Evolutionary conservation across 768 basidiomycete genomes (phyloP), one percentile per base, ranked within the genome.

Genomic region (Nidularia sp.): DNA sequence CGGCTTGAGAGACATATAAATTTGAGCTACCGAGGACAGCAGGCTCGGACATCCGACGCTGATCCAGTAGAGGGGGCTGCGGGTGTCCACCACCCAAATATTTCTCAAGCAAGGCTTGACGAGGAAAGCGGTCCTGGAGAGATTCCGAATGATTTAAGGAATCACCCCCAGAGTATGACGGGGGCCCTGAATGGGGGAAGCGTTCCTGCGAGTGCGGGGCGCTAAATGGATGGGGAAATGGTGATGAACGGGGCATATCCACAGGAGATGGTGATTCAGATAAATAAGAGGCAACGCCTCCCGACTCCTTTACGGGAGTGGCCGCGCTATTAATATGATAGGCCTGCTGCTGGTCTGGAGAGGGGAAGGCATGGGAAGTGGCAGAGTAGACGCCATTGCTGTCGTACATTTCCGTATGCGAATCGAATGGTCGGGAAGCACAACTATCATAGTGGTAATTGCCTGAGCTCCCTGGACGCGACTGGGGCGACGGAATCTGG

Each of bases 1-100:
- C 50, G 51, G 70, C 50, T 43, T 71, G 61, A 48, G 67, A 55
- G 41, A 70, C 57, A 61, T 80, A 73, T 49, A 74, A 56, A 63
- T 71, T 72, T 58, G 71, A 60, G 47, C 61, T 60, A 48, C 64
- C 61, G 54, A 77, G 72, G 55, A 79, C 70, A 50, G 80, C 69
- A 45, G 85, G 83, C 63, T 86, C 84, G 61, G 85, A 86, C 81
- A 85, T 83, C 65, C 85, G 81, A 62, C 84, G 74, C 49, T 82
- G 81, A 70, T 84, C 83, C 52, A 78, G 66, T 56, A 73, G 62
- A 52, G 70, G 57, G 60, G 59, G 61, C 60, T 66, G 59, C 57
- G 65, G 55, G 62, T 68, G 59, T 62, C 66, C 67, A 54, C 51
- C 65, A 53, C 60, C 61, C 55, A 68, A 62, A 62, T 65, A 71